Percentiles rank a stretch among this genome's conserved stretches.
phyloP scores from a whole-genome alignment of 1,139 yeast genomes.

The Magnusiomyces tetraspermus region DNA sequence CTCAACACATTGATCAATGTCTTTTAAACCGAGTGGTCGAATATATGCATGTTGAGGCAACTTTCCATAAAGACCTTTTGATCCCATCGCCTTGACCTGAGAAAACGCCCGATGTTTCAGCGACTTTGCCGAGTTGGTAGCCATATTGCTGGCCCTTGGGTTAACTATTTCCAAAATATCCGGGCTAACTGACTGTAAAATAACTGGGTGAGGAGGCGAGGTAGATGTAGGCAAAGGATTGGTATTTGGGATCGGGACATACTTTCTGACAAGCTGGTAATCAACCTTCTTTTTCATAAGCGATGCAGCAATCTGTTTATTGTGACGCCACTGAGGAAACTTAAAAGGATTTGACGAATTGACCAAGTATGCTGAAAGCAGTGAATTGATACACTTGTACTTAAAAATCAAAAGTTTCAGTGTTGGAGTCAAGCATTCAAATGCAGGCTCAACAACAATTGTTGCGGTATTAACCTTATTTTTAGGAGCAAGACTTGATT shows the following conservation, averaged over 20 bases:
- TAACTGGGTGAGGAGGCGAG: background rate
- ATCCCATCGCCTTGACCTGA: background rate
- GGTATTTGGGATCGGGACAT: background rate
- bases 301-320: background rate
- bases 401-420: background rate
- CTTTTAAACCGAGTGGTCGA: constrained; percentile 70
- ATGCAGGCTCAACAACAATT: background rate
- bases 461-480: background rate
- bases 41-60: constrained; percentile 62
- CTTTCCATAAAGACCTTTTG: constrained; percentile 9
- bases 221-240: background rate
- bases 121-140: background rate
- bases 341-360: background rate
- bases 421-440: background rate
- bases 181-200: background rate
- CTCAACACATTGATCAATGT: constrained; percentile 48
- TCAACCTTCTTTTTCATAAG: background rate
- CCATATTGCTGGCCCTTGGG: background rate
- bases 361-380: background rate
- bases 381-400: background rate
- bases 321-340: background rate
- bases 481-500: background rate
- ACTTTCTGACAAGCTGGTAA: background rate
- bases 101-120: background rate
- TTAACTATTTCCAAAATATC: background rate